Base-by-base conservation (phyloP, 2,329 filamentous ascomycete genomes). In the Botrytis fragariae region DNA sequence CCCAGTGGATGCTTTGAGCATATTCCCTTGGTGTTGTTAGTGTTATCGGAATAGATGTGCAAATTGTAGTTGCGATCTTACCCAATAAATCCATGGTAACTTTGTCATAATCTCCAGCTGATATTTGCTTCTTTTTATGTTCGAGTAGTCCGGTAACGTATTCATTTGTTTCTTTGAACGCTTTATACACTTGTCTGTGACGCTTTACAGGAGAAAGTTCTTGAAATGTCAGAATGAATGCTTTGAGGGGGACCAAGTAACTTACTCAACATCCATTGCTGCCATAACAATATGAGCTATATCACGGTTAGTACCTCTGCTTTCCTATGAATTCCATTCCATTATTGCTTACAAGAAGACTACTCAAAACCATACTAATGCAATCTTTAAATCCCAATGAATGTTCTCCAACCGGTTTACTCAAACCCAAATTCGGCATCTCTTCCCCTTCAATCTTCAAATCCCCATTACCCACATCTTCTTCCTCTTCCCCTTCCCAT, bases 101-200 rank as follows among this genome's bases (percentile, higher is more conserved):
- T 39, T 75, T 71, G 20, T 78, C 77, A 20, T 54, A 67, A 72
- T 78, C 76, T 35, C 77, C 78, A 6, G 69, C 67, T 9, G 73
- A 60, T 12, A 79, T 74, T 44, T 77, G 74, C 44, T 77, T 72
- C 59, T 75, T 77, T 60, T 77, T 79, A 37, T 74, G 51, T 39
- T 85, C 80, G 73, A 86, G 85, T 62, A 88, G 82, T 72, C 87
- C 85, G 4, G 83, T 81, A 83, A 88, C 86, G 77, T 88, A 88
- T 74, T 83, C 79, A 25, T 83, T 82, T 84, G 85, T 87, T 79
- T 88, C 86, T 3, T 75, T 75, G 51, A 82, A 83, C 20, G 85
- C 82, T 69, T 79, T 78, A 29, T 83, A 82, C 16, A 84, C 82
- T 8, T 78, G 78, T 54, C 83, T 82, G 73, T 84, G 83, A 1